Evolutionary conservation across 164 flowering plant genomes (phyloP), one percentile per base, ranked within the genome.

Genomic region (Warburgia ugandensis): DNA sequence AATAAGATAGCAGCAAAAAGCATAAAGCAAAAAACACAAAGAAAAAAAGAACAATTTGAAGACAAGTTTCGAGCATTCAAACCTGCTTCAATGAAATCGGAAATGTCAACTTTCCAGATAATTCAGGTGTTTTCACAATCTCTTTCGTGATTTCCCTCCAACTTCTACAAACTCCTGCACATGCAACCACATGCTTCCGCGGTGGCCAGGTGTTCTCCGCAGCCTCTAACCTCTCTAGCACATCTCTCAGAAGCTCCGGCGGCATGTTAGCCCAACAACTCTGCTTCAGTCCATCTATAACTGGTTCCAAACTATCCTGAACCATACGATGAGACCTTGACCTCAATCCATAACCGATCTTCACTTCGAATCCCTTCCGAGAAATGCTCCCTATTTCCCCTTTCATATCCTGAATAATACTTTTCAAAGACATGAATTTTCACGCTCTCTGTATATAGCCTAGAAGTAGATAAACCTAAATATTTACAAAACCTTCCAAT

Each of bases 61-160:
- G n/a, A n/a, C n/a, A n/a, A n/a, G n/a, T n/a, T n/a, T n/a, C n/a
- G n/a, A 50, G 2, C 6, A 6, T 0, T 29, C 60, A 16, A 23
- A 88, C 98, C 96, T 92, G 98, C 60, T 86, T 89, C 42, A 89
- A 45, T 0, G 92, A 81, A 54, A 89, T 84, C 1, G 97, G 97
- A 42, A 89, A 89, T 12, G 97, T 89, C 42, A 89, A 45, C 56
- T 51, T 73, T 31, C 80, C 87, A 17, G 88, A 86, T 29, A 75
- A 23, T 44, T 83, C 90, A 1, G 86, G 95, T 20, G 73, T 64
- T 60, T 66, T 76, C 7, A 89, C 97, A 42, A 86, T 72, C 55
- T 86, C 97, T 64, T 76, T 81, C 2, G 70, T 75, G 36, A 86
- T 63, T 8, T 58, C 70, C 37, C 97, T 71, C 97, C 97, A 89